Base-by-base conservation (phyloP, 179 eudicot species). In the Silene coronaria region DNA sequence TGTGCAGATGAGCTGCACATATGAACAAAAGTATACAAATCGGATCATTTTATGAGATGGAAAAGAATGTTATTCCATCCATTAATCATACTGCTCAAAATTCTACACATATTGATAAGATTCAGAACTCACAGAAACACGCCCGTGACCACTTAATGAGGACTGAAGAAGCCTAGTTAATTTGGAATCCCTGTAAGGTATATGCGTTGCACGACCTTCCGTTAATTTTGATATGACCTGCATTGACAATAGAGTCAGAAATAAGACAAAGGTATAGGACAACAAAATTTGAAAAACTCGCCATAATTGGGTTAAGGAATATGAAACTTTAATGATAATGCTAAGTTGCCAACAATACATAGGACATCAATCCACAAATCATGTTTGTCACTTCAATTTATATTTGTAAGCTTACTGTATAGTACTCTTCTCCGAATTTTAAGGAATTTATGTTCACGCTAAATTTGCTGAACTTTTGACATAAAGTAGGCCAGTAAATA, bases 211-310 rank as follows among this genome's bases (percentile, higher is more conserved):
- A 77, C 81, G 91, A 65, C 92, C 97, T 76, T 96, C 99, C 9
- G 98, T 93, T 83, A 96, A 81, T 85, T 96, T 96, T 46, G 99
- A 91, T 76, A 96, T 96, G 64, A 96, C 99, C 99, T 96, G 86
- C 71, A 60, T 26, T 76, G 32, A 67, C 30, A 75, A 78, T 30
- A 14, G 19, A 70, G 19, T 61, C 60, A 78, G 36, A 59, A 38
- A 19, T 68, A 10, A 68, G 17, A 38, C 53, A 22, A 63, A 38
- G 19, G 26, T 22, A 34, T n/a, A 67, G 21, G 26, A n/a, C 51
- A 36, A 5, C 19, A 61, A 22, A 32, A 30, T 5, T 38, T 21
- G 11, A 68, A 17, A 68, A 36, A 21, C 8, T 21, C 3, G 42
- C 16, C 28, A 66, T n/a, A 30, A 66, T 66, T 38, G 46, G 46